Evolutionary conservation across 83 land plant species (phyloP).

Genomic region (Diphasiastrum complanatum): DNA sequence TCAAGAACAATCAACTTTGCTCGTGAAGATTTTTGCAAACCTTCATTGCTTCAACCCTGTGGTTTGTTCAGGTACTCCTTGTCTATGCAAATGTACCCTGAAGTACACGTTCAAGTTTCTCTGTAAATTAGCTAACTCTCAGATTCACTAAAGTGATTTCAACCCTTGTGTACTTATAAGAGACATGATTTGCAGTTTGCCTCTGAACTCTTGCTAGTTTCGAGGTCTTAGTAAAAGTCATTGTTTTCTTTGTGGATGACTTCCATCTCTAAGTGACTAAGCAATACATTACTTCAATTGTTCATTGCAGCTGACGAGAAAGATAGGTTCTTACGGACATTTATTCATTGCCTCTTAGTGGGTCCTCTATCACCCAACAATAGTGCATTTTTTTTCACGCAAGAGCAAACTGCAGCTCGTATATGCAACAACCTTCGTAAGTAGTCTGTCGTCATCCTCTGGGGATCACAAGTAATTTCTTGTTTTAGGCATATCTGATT

Average conservation of each 20-base stretch:
- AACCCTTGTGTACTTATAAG: slow-evolving; percentile 2
- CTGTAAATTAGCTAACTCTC: neutral
- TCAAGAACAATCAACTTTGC: slow-evolving; percentile 62
- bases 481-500: neutral
- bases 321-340: slow-evolving; percentile 53
- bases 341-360: slow-evolving; percentile 34
- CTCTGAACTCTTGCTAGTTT: neutral
- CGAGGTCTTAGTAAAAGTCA: neutral
- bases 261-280: neutral
- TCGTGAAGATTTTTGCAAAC: slow-evolving; percentile 89
- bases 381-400: slow-evolving; percentile 21
- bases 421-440: slow-evolving; percentile 68
- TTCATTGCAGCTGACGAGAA: slow-evolving; percentile 62
- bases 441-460: slow-evolving; percentile 6
- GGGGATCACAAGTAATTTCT: no score
- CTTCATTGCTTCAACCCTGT: slow-evolving; percentile 77
- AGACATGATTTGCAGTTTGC: neutral
- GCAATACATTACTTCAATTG: neutral
- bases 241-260: neutral
- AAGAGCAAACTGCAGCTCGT: slow-evolving; percentile 46
- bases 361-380: slow-evolving; percentile 28
- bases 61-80: slow-evolving; percentile 73
- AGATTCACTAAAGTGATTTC: neutral
- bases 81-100: neutral
- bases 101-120: neutral